Base-by-base conservation (phyloP, 2,329 filamentous ascomycete genomes). In the Fusarium temperatum region DNA sequence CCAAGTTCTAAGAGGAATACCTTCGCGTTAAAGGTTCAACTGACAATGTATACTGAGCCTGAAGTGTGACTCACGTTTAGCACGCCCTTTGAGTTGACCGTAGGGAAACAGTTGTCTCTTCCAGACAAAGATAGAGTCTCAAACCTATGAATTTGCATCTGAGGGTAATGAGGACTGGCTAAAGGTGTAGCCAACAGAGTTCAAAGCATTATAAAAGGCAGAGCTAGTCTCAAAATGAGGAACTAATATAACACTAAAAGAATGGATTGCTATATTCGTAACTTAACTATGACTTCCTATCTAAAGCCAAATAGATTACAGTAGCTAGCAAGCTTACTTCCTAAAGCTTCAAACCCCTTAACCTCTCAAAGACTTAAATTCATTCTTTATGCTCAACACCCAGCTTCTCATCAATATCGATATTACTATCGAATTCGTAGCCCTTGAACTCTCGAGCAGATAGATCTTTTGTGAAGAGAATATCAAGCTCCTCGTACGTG, bases 161-260 rank as follows among this genome's bases (percentile, higher is more conserved):
- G 4, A 6, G 8, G 17, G 30, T 1, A 17, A 8, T 6, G 0
- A 30, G 4, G 3, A 14, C 7, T 51, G 11, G 5, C 10, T 3
- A n/a, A 51, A 14, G 1, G 6, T 14, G 0, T 15, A 6, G 32
- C 6, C 32, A 35, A 3, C 0, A 20, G 6, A 5, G 8, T 7
- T 0, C 4, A 20, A 14, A 3, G 24, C 24, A 15, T 28, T 7
- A 0, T 15, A 47, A 1, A 3, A 11, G 20, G 18, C 20, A 47
- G 4, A 15, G 18, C 7, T 8, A 28, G 20, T 17, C 9, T 17
- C 3, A 22, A 17, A 48, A 14, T 2, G 20, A 36, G 6, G 18
- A 22, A 22, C n/a, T 14, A 10, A 15, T 8, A 11, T 26, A 11
- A 15, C 2, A n/a, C 17, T 15, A 0, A 36, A 22, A 26, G 17